Base-by-base conservation (phyloP, 768 basidiomycete genomes). In the Gyrodon lividus region DNA sequence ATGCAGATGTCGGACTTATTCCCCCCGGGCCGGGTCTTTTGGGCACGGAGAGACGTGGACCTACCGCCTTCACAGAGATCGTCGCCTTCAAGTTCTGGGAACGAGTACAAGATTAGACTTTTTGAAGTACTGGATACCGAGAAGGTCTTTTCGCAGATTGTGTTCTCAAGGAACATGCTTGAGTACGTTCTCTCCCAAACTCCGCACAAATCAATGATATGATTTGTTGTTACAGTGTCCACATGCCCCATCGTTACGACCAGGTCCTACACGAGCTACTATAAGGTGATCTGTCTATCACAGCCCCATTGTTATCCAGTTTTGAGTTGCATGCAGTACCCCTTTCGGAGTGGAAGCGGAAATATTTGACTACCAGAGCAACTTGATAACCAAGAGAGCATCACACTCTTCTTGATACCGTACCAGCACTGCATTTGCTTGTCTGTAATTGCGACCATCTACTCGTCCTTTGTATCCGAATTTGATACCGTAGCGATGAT, bases 111-210 rank as follows among this genome's bases (percentile, higher is more conserved):
- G 59, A 63, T 90, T 13, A 74, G 89, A 44, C 64, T 92, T 28
- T 92, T 91, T 55, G 87, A 91, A 62, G 89, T 92, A 9, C 62
- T 83, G 30, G 83, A 91, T 52, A 83, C 84, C 13, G 84, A 90
- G 68, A 77, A 79, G 58, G 86, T 89, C 41, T 93, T 92, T 63
- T 78, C 77, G 14, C 89, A 92, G 68, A 81, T 92, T 50, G 80
- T 91, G 6, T 92, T 92, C 69, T 82, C 89, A 30, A 77, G 77
- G 65, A 86, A 89, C 63, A 92, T 93, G 91, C 72, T 93, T 54
- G 84, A 82, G 87, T 86, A 56, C 31, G 79, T 71, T 9, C 43
- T 37, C 38, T 24, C 38, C n/a, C 9, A 13, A 1, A 41, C 7
- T 34, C 42, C 23, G 34, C 45, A 33, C 33, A 6, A 16, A 50